Percentiles rank a stretch among this genome's conserved stretches.
phyloP scores from a whole-genome alignment of 2,329 filamentous ascomycete genomes.

The Trematosphaeria pertusa region DNA sequence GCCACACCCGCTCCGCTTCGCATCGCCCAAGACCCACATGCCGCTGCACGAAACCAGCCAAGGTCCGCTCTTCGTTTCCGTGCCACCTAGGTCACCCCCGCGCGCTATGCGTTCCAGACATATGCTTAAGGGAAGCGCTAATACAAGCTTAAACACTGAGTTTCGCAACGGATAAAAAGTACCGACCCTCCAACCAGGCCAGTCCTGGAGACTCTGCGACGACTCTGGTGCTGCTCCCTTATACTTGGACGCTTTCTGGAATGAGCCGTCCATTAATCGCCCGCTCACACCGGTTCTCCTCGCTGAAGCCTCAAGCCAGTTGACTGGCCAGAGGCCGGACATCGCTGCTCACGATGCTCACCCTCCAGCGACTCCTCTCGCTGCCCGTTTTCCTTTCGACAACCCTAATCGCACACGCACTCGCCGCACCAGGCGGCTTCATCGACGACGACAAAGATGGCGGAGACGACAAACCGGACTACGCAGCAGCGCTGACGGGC shows the following conservation, averaged over 20 bases:
- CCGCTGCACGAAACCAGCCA: neutral
- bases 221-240: neutral
- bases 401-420: slow-evolving; percentile 26
- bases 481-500: slow-evolving; percentile 36
- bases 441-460: slow-evolving; percentile 32
- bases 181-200: too few relatives aligned
- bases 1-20: slow-evolving; percentile 3
- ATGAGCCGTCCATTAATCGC: neutral
- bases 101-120: slow-evolving; percentile 8
- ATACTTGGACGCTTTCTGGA: neutral
- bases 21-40: slow-evolving; percentile 3
- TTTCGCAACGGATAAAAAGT: too few relatives aligned
- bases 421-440: slow-evolving; percentile 30
- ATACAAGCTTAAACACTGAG: neutral
- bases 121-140: neutral
- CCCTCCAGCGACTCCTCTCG: slow-evolving; percentile 23
- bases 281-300: neutral
- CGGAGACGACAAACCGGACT: slow-evolving; percentile 12
- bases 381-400: slow-evolving; percentile 30
- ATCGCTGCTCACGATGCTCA: slow-evolving; percentile 26
- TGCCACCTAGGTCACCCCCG: neutral
- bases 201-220: neutral
- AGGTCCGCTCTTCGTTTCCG: neutral
- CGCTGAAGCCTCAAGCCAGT: neutral
- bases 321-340: neutral